phyloP scores from a whole-genome alignment of 1,139 yeast genomes.

The Debaryomyces udenii region DNA sequence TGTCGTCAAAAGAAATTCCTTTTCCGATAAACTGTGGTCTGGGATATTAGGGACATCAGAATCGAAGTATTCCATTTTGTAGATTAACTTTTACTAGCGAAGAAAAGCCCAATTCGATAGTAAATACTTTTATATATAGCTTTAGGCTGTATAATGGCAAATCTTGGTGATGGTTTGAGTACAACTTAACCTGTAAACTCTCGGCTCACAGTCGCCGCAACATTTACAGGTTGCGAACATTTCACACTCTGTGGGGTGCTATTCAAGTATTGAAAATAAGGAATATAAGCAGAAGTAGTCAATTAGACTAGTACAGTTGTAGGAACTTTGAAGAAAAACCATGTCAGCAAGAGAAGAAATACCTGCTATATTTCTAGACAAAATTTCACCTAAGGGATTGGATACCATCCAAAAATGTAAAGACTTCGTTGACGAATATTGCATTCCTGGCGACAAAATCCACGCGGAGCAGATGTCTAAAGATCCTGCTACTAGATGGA shows the following conservation, averaged over 20 bases:
- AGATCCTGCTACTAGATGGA: conserved; percentile 54
- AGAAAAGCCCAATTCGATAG: too few relatives aligned
- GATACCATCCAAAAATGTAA: conserved; percentile 53
- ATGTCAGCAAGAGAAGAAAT: conserved; percentile 45
- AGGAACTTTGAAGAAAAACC: not conserved
- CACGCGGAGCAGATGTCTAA: conserved; percentile 43
- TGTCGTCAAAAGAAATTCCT: conserved; percentile 64
- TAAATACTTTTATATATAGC: too few relatives aligned
- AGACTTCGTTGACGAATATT: conserved; percentile 60
- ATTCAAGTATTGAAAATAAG: not conserved
- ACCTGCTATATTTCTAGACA: conserved; percentile 46
- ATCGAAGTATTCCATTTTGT: conserved; percentile 34
- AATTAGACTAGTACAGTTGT: not conserved
- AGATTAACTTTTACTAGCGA: not conserved
- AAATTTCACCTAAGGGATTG: conserved; percentile 52
- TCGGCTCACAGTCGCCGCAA: not conserved
- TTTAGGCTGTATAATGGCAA: conserved; percentile 3
- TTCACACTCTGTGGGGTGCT: conserved; percentile 9
- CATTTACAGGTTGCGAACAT: conserved; percentile 7
- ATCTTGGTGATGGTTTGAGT: conserved; percentile 6
- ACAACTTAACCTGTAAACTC: conserved; percentile 7
- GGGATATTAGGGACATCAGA: conserved; percentile 69
- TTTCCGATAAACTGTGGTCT: conserved; percentile 76
- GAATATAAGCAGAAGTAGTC: conserved; percentile 39
- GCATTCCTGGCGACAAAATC: conserved; percentile 59